phyloP scores from a whole-genome alignment of 1,284 basidiomycete species.

The Leccinum griseonigrum region DNA sequence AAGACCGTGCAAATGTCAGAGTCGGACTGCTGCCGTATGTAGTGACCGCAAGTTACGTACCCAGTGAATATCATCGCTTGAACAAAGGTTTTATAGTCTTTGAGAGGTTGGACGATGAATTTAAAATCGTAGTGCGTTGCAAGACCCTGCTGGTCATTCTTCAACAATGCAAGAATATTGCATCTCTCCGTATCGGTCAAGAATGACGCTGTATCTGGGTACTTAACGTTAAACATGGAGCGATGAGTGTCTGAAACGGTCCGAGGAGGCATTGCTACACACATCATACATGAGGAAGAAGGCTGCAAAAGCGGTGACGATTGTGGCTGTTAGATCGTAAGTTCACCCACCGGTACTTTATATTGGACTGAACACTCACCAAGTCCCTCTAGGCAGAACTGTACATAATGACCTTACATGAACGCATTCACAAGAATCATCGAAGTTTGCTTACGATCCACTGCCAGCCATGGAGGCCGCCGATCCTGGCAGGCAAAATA shows the following conservation, averaged over 20 bases:
- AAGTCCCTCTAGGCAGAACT: constrained; percentile 37
- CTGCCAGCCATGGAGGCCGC: constrained; percentile 41
- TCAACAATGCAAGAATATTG: constrained; percentile 37
- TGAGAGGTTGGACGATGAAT: constrained; percentile 41
- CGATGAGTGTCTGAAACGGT: not conserved
- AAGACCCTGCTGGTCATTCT: constrained; percentile 37
- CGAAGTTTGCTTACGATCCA: constrained; percentile 45
- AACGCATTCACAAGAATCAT: constrained; percentile 2
- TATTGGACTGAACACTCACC: constrained; percentile 10
- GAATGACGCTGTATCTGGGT: constrained; percentile 47
- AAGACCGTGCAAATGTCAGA: constrained; percentile 14
- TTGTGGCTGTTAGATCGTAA: constrained; percentile 27
- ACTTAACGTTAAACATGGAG: constrained; percentile 35
- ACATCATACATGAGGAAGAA: constrained; percentile 48
- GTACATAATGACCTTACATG: not conserved
- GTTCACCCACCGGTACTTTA: not conserved
- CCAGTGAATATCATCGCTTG: constrained; percentile 45
- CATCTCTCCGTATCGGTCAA: constrained; percentile 38
- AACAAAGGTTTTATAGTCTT: constrained; percentile 45
- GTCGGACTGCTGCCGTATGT: not conserved
- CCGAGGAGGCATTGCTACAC: constrained; percentile 6
- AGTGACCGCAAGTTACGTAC: constrained; percentile 24
- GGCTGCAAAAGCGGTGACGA: constrained; percentile 36
- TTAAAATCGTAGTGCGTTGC: constrained; percentile 35
- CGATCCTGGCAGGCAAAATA: constrained; percentile 27